Base-by-base conservation (phyloP, 768 basidiomycete genomes). In the Russula dissimulans region DNA sequence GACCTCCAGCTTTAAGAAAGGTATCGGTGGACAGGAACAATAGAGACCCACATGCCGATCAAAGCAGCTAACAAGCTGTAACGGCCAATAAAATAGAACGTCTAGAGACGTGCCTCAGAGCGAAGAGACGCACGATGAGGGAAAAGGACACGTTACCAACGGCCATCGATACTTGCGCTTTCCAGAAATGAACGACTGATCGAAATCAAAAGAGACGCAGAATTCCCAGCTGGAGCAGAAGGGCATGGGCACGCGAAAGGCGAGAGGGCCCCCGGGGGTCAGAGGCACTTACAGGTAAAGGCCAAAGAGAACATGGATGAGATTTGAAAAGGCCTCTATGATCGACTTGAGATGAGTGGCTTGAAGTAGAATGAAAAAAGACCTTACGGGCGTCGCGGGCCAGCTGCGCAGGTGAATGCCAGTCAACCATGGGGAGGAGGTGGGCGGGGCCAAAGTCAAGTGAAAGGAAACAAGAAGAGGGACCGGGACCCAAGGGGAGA, bases 161-260 rank as follows among this genome's bases (percentile, higher is more conserved):
- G 78, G 79, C 79, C 78, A 79, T 45, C 76, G 71, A 65, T 78
- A 80, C 62, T 69, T 71, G 44, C 69, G 71, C 67, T 70, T 77
- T 26, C 79, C 74, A 9, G 67, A 67, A 56, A 79, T 61, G 41
- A 77, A 70, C 4, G 69, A 70, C 71, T 71, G 74, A 61, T 79
- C 78, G 55, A 79, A 80, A 56, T 71, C 63, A 17, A 76, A 66
- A 11, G 78, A 76, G 46, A 74, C 73, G 44, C 72, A 50, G 47
- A 77, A 69, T 67, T 80, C 78, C 78, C 78, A 79, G 32, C 76
- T 78, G 51, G 18, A 32, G 42, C 32, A 48, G 45, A 9, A 12
- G n/a, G 34, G 34, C 7, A 15, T 52, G 14, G 59, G 34, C 57
- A 51, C 29, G 34, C 39, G 15, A 41, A 4, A 41, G 43, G 31